Percentiles rank a stretch among this genome's conserved stretches.
Evolutionary conservation across 306 rosid species (phyloP).

Genomic region (Trifolium subterraneum): DNA sequence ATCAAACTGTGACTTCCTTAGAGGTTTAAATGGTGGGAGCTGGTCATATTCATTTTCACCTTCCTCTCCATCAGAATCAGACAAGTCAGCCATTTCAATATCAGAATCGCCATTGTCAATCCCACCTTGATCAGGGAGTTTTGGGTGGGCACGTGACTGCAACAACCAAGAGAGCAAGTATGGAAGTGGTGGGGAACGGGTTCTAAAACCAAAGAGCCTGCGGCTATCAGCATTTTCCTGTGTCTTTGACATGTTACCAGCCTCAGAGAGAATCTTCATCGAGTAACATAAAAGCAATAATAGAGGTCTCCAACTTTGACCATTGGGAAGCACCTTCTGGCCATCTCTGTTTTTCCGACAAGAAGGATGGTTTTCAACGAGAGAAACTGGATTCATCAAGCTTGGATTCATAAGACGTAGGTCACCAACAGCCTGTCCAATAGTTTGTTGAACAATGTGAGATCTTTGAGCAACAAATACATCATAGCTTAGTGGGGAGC

Average conservation of each 20-base stretch:
- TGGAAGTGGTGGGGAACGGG: conserved; percentile 92
- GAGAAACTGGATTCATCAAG: conserved; percentile 84
- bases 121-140: conserved; percentile 91
- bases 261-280: conserved; percentile 86
- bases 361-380: conserved; percentile 94
- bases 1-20: conserved; percentile 81
- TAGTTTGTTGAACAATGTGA: conserved; percentile 87
- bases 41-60: conserved; percentile 95
- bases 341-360: conserved; percentile 97
- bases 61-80: conserved; percentile 88
- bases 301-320: conserved; percentile 90
- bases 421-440: conserved; percentile 98
- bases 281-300: conserved; percentile 85
- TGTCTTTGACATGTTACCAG: conserved; percentile 68
- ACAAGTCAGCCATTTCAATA: conserved; percentile 80
- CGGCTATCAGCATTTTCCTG: conserved; percentile 77
- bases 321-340: conserved; percentile 95
- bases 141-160: conserved; percentile 93
- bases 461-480: conserved; percentile 92
- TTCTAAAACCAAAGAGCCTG: conserved; percentile 88
- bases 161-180: conserved; percentile 84
- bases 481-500: conserved; percentile 87
- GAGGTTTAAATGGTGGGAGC: conserved; percentile 96
- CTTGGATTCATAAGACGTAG: conserved; percentile 83
- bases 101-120: conserved; percentile 90